Conservation (phyloP, 2,329 filamentous ascomycete genomes). For the Ceratocystis papillata region DNA sequence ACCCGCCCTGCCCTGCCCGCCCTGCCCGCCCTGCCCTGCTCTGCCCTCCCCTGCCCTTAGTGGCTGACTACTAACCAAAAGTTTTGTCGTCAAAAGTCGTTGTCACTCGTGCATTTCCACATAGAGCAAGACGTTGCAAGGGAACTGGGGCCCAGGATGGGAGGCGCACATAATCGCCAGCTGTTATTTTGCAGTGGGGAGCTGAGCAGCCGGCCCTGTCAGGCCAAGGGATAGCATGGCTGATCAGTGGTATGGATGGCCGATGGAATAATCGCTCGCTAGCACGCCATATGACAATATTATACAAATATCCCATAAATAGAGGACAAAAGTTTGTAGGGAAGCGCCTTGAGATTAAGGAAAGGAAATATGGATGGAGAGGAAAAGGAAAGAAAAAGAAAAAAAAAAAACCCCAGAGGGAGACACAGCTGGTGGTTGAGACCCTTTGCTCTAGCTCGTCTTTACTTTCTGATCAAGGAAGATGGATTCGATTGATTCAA, state of each 20-base stretch:
- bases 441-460: no score
- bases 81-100: not conserved
- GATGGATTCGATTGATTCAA: no score
- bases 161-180: not conserved
- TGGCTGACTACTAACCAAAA: no score
- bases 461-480: no score
- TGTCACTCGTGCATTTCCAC: not conserved
- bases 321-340: not conserved
- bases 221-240: slow-evolving; percentile 2
- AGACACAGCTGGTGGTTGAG: not conserved
- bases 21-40: no score
- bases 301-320: not conserved
- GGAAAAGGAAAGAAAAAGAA: not conserved
- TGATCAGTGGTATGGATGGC: slow-evolving; percentile 16
- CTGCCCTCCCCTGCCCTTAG: no score
- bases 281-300: slow-evolving; percentile 6
- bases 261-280: slow-evolving; percentile 14
- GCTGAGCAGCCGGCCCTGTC: slow-evolving; percentile 4
- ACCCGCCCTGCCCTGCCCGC: no score
- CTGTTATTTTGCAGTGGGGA: not conserved
- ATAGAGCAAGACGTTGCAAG: not conserved
- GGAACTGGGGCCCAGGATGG: not conserved
- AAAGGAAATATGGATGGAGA: no score
- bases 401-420: not conserved
- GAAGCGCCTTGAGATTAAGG: not conserved